A percentile compares a stretch with the other conserved stretches of the same genome.
Evolutionary conservation across 2,329 filamentous ascomycete species (phyloP).

Genomic region (Phialophora expanda): DNA sequence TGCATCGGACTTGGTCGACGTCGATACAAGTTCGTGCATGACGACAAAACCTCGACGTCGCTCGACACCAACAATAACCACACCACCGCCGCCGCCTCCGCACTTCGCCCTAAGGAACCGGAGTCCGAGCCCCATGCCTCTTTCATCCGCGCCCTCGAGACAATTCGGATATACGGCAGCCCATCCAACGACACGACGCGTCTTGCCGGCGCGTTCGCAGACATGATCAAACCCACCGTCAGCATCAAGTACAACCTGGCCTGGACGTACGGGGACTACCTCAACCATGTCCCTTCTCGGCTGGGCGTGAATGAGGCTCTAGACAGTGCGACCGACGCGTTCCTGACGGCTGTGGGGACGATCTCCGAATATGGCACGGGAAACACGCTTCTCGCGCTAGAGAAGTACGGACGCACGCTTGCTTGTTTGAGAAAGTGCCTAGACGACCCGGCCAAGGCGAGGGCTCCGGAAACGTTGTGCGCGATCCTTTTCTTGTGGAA

Average conservation of each 20-base stretch:
- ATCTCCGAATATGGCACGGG: constrained; percentile 29
- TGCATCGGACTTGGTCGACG: constrained; percentile 56
- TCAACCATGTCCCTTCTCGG: constrained; percentile 53
- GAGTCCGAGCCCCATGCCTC: neutral
- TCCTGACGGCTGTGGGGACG: constrained; percentile 40
- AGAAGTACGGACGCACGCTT: constrained; percentile 42
- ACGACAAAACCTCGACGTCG: constrained; percentile 25
- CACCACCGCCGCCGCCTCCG: too few species aligned
- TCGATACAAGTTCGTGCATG: constrained; percentile 56
- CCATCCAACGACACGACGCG: constrained; percentile 45
- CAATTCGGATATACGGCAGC: neutral
- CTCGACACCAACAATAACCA: neutral
- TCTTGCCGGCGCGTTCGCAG: constrained; percentile 45
- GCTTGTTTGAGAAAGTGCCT: constrained; percentile 39
- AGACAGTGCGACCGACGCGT: constrained; percentile 44
- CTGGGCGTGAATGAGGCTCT: constrained; percentile 55
- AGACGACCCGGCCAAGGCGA: constrained; percentile 39
- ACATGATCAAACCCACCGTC: constrained; percentile 45
- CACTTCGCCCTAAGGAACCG: neutral
- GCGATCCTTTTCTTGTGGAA: constrained; percentile 43
- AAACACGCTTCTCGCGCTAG: constrained; percentile 38
- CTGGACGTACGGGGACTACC: constrained; percentile 54
- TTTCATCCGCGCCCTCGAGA: neutral
- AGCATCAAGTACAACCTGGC: constrained; percentile 56
- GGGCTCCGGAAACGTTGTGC: constrained; percentile 40